Percentiles rank a stretch among this genome's conserved stretches.
Conservation (phyloP, 495 filamentous ascomycete genomes). For the Hypoxylon rickii region DNA sequence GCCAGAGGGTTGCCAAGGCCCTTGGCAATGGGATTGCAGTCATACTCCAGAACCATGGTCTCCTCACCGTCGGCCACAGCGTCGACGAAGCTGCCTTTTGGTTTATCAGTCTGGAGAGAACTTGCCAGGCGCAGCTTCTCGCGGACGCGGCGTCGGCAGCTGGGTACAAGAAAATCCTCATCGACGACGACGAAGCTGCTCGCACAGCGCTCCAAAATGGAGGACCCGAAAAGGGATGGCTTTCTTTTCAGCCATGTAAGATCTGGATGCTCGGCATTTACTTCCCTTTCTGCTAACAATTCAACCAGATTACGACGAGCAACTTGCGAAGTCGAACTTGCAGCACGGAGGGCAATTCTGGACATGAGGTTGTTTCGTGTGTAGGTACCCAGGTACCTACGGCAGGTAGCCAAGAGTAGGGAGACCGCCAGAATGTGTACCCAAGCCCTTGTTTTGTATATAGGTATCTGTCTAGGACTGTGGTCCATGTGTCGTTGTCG, state of each 20-base stretch:
- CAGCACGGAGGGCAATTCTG: slow-evolving; percentile 51
- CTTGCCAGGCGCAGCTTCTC: slow-evolving; percentile 68
- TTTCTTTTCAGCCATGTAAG: slow-evolving; percentile 53
- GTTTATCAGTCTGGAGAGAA: slow-evolving; percentile 67
- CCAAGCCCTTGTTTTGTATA: too few relatives aligned
- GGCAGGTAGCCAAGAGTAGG: too few relatives aligned
- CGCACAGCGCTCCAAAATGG: slow-evolving; percentile 46
- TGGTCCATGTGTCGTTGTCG: too few relatives aligned
- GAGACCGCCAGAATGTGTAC: too few relatives aligned
- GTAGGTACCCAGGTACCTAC: too few relatives aligned
- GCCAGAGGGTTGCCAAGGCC: slow-evolving; percentile 59
- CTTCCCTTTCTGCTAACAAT: slow-evolving; percentile 11
- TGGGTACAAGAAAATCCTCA: slow-evolving; percentile 61
- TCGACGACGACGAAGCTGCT: slow-evolving; percentile 55
- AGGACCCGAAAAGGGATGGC: slow-evolving; percentile 50
- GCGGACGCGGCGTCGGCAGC: slow-evolving; percentile 65
- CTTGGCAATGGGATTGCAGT: slow-evolving; percentile 66
- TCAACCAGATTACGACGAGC: slow-evolving; percentile 51
- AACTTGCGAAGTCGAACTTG: slow-evolving; percentile 51
- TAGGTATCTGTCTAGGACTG: too few relatives aligned
- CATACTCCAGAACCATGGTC: slow-evolving; percentile 71
- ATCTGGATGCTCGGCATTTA: background rate
- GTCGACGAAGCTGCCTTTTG: slow-evolving; percentile 72
- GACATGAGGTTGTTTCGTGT: slow-evolving; percentile 16
- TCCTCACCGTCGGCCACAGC: slow-evolving; percentile 65